Base-by-base conservation (phyloP, 1,284 basidiomycete genomes). In the Earliella scabrosa region DNA sequence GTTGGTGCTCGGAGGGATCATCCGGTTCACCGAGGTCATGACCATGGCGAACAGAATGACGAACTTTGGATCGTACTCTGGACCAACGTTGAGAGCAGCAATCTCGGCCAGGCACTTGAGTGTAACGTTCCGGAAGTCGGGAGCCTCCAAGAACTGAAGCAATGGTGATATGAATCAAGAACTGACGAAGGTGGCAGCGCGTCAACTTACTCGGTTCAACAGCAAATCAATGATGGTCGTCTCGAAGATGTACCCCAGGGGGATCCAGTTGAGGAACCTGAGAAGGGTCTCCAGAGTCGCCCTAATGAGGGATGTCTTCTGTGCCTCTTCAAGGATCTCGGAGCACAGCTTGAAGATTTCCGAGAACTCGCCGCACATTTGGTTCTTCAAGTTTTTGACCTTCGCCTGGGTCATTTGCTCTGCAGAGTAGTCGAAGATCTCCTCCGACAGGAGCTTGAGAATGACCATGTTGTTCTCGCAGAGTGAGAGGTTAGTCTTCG, bases 391-490 rank as follows among this genome's bases (percentile, higher is more conserved):
- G 63, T 93, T 91, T 76, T 98, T 98, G 60, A 95, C 97, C 80
- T 98, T 99, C 16, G 91, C 91, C 73, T 97, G 95, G 0, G 97
- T 98, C 95, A 99, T 95, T 75, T 97, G 94, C 70, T 99, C 97
- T 2, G 97, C 95, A 4, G 96, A 98, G 75, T 92, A 99, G 75
- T 99, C 97, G 70, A 99, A 99, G 62, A 99, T 95, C 74, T 99
- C 97, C 71, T 99, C 97, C 0, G 95, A 98, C 16, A 99, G 82
- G n/a, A 99, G 82, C 72, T 95, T 94, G 63, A 99, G 82, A 71
- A 99, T 99, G 72, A 95, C 86, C 97, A 99, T 99, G 80, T 99
- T 99, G 83, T 99, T 99, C 76, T 99, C 97, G 82, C 97, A 99
- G 27, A 99, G 85, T 2, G 94, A 91, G 35, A 99, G 85, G 70